These are phyloP conservation scores for Casuarina glauca DNA, from an alignment of 306 rosid species.

Conservation along the genomic window DNA sequence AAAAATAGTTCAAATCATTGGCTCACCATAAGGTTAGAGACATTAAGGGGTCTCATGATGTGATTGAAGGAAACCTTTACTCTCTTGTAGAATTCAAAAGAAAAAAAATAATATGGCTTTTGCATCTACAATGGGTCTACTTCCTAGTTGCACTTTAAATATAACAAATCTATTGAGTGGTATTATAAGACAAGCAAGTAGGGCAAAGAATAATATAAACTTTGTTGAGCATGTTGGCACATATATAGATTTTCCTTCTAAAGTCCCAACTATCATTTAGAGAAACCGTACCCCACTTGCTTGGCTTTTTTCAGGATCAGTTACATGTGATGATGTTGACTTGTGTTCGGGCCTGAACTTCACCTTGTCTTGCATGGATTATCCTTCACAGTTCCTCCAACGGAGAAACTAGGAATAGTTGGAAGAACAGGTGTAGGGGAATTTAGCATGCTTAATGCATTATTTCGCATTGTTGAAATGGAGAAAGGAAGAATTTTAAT, in stretches of 20 bases:
- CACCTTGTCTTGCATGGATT: constrained; percentile 81
- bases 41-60: constrained; percentile 83
- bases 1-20: constrained; percentile 66
- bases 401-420: constrained; percentile 84
- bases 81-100: constrained; percentile 67
- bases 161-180: constrained; percentile 72
- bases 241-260: constrained; percentile 66
- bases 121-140: constrained; percentile 89
- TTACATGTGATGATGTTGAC: constrained; percentile 73
- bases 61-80: constrained; percentile 87
- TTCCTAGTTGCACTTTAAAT: constrained; percentile 76
- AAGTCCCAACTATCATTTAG: constrained; percentile 66
- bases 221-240: constrained; percentile 86
- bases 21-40: constrained; percentile 69
- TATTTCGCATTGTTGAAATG: constrained; percentile 77
- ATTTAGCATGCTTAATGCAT: constrained; percentile 89
- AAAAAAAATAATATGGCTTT: constrained; percentile 49
- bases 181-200: constrained; percentile 80
- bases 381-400: constrained; percentile 58
- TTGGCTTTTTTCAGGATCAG: constrained; percentile 80
- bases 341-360: constrained; percentile 81
- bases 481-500: constrained; percentile 71
- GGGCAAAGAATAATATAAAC: constrained; percentile 78
- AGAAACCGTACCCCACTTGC: constrained; percentile 65
- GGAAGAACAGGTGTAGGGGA: constrained; percentile 98